phyloP scores from a whole-genome alignment of 2,329 filamentous ascomycete genomes.

The Aspergillus brasiliensis region DNA sequence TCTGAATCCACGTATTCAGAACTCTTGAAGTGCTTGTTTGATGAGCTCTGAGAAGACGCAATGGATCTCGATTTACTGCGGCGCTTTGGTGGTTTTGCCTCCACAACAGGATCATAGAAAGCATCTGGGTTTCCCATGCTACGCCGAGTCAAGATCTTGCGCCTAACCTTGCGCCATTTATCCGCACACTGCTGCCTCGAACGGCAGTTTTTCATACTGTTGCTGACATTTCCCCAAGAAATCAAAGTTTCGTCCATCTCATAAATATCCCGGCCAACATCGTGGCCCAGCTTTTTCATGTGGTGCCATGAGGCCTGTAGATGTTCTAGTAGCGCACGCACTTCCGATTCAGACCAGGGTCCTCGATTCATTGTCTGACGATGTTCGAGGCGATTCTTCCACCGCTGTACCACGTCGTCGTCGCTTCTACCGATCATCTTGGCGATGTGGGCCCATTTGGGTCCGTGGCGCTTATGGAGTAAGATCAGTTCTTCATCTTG shows the following conservation, averaged over 20 bases:
- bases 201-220: constrained; percentile 30
- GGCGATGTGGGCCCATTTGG: constrained; percentile 42
- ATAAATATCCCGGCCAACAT: constrained; percentile 39
- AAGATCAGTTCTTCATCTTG: constrained; percentile 45
- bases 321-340: constrained; percentile 27
- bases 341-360: constrained; percentile 41
- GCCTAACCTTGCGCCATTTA: constrained; percentile 41
- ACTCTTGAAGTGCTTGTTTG: constrained; percentile 7
- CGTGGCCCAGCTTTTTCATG: constrained; percentile 18
- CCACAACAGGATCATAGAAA: constrained; percentile 24
- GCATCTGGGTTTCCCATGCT: constrained; percentile 26
- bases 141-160: constrained; percentile 23
- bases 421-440: constrained; percentile 40
- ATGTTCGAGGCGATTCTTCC: constrained; percentile 46
- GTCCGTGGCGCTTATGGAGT: constrained; percentile 34
- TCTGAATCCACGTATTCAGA: constrained; percentile 8
- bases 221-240: constrained; percentile 36
- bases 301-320: constrained; percentile 28
- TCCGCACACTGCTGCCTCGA: constrained; percentile 45
- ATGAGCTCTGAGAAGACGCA: background rate
- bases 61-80: background rate
- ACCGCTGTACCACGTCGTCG: constrained; percentile 47
- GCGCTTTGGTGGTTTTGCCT: constrained; percentile 3
- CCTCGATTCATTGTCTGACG: constrained; percentile 38
- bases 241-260: constrained; percentile 38